Base-by-base conservation (phyloP, 768 basidiomycete genomes). In the Lepiota brunneoincarnata region DNA sequence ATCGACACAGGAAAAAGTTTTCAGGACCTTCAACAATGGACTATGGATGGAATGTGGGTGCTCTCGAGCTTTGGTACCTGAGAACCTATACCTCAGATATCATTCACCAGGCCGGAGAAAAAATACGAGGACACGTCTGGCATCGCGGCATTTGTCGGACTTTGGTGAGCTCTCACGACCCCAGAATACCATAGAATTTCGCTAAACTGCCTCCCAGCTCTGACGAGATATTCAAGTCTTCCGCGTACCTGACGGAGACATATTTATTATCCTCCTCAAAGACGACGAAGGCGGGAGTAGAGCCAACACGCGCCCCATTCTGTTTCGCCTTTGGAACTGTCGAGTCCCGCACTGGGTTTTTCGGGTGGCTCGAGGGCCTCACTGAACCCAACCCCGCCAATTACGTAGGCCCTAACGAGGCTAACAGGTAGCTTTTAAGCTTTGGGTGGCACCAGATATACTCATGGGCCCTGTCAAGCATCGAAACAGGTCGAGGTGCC, bases 211-310 rank as follows among this genome's bases (percentile, higher is more conserved):
- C 49, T 23, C 11, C 38, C 56, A 91, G 89, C 58, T 78, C 86
- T 5, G 89, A 91, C 61, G 89, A 91, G 62, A 77, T 90, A 37
- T 81, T 83, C 72, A 91, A 91, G 67, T 77, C 87, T 1, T 81
- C 87, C 10, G 83, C 85, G 5, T 90, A 87, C 60, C 76, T 91
- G 52, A 86, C 89, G 0, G 89, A 91, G 62, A 78, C 83, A 11
- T 83, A 82, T 61, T 69, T 76, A 37, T 70, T 76, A 26, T 68
- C 73, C 2, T 61, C 65, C 3, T 71, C 69, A 2, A 58, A 62
- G n/a, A 44, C 59, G 20, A 70, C 69, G 10, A 66, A 67, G 24
- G 66, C 66, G 31, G 75, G 71, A 4, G 63, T 60, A 20, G 75
- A 79, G 42, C 78, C 80, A 11, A 80, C 79, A 44, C 73, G 75